phyloP scores from a whole-genome alignment of 2,329 filamentous ascomycete species.

The Fusarium lateritium region DNA sequence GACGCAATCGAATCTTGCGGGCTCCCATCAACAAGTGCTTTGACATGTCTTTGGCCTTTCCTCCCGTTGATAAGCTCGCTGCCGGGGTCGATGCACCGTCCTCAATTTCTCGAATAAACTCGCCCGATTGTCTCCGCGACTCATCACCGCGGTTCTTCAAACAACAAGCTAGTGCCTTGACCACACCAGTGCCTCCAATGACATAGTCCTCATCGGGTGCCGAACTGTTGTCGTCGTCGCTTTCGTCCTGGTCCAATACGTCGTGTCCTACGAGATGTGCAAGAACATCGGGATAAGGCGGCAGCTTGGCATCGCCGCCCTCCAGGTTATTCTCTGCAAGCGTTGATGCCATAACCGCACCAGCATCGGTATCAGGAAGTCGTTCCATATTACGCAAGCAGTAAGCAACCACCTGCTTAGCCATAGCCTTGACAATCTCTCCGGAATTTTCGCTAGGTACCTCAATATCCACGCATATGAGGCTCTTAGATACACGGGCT shows the following conservation, averaged over 20 bases:
- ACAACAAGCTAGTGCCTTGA: constrained; percentile 93
- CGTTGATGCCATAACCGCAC: constrained; percentile 61
- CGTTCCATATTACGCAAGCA: constrained; percentile 92
- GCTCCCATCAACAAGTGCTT: constrained; percentile 90
- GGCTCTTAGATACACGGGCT: constrained; percentile 83
- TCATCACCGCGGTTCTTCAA: constrained; percentile 82
- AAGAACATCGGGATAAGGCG: constrained; percentile 81
- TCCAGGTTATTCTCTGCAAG: constrained; percentile 57
- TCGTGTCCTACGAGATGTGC: constrained; percentile 87
- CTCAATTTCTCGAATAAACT: constrained; percentile 67
- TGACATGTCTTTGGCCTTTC: constrained; percentile 91
- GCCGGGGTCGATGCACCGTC: constrained; percentile 63
- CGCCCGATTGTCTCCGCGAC: constrained; percentile 66
- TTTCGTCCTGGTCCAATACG: constrained; percentile 62
- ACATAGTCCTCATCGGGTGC: constrained; percentile 95
- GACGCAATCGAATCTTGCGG: constrained; percentile 85
- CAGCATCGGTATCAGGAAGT: constrained; percentile 76
- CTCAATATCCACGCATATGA: constrained; percentile 94
- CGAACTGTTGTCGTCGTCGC: constrained; percentile 73
- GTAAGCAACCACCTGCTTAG: constrained; percentile 95
- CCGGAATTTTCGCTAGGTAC: constrained; percentile 85
- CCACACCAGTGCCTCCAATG: constrained; percentile 93
- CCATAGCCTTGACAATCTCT: constrained; percentile 91
- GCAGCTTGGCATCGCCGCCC: constrained; percentile 47
- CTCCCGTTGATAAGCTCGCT: constrained; percentile 57